Evolutionary conservation across 2,329 filamentous ascomycete genomes (phyloP).

Genomic region (Clonostachys sp.): DNA sequence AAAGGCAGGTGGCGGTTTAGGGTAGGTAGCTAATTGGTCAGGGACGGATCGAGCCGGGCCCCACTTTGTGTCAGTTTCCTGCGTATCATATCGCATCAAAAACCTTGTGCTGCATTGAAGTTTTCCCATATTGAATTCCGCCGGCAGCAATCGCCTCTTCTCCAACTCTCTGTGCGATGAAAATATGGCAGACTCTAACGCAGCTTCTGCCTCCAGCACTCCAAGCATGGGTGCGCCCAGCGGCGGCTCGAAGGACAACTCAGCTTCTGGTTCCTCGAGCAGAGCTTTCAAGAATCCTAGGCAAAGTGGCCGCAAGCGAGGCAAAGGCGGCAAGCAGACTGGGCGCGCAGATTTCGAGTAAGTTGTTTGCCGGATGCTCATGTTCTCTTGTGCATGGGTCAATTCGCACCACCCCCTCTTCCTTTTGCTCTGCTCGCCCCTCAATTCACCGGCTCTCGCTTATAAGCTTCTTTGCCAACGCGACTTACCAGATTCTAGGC

Average conservation of each 20-base stretch:
- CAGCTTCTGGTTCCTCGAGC: not conserved
- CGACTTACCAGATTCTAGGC: constrained; percentile 27
- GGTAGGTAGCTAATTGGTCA: too few species aligned
- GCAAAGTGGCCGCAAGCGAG: constrained; percentile 1
- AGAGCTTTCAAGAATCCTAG: constrained; percentile 1
- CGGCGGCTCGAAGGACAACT: not conserved
- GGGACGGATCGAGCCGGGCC: too few species aligned
- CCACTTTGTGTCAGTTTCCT: too few species aligned
- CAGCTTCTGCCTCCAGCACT: constrained; percentile 1
- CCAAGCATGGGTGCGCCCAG: not conserved
- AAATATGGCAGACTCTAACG: constrained; percentile 4
- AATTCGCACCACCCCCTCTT: too few species aligned
- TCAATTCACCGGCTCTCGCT: not conserved
- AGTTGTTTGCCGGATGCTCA: not conserved
- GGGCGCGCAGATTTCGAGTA: constrained; percentile 16
- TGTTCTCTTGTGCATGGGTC: not conserved
- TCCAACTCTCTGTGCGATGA: not conserved
- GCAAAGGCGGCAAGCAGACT: constrained; percentile 2
- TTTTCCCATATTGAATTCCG: too few species aligned
- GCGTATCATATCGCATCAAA: too few species aligned
- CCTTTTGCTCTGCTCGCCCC: not conserved
- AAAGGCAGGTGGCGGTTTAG: too few species aligned
- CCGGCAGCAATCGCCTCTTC: too few species aligned
- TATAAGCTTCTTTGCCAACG: not conserved
- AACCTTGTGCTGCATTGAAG: too few species aligned